Evolutionary conservation across 768 basidiomycete species (phyloP).

Genomic region (Naganishia vishniacii): DNA sequence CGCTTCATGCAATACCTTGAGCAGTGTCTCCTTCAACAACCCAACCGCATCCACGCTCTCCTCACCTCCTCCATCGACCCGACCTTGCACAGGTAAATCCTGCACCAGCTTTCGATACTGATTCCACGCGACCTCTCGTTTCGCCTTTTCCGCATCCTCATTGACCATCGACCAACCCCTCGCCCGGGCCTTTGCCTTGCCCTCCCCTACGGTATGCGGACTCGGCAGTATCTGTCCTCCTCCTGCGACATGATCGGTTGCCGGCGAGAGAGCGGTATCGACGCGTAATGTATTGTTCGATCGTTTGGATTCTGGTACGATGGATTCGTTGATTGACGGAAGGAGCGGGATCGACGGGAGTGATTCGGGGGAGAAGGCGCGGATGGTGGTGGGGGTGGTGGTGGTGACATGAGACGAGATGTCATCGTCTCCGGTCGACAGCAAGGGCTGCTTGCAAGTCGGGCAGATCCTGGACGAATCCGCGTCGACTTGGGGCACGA

Average conservation of each 20-base stretch:
- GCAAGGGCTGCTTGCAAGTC: slow-evolving; percentile 4
- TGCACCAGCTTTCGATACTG: slow-evolving; percentile 9
- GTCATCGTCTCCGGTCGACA: neutral
- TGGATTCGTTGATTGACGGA: neutral
- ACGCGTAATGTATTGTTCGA: neutral
- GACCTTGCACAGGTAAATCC: neutral
- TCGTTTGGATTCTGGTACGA: neutral
- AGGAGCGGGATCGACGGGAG: slow-evolving; percentile 1
- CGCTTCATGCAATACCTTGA: slow-evolving; percentile 18
- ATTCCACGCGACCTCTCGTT: neutral
- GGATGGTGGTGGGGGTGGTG: neutral
- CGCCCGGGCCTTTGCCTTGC: slow-evolving; percentile 10
- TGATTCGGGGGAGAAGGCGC: slow-evolving; percentile 11
- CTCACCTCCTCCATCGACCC: neutral
- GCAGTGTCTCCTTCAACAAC: slow-evolving; percentile 21
- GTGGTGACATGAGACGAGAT: too few relatives aligned
- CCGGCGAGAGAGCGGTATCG: neutral
- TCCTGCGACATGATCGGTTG: neutral
- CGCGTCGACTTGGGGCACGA: neutral
- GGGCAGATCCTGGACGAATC: neutral
- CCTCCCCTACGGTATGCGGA: slow-evolving; percentile 16
- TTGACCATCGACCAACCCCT: slow-evolving; percentile 10
- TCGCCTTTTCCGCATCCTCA: slow-evolving; percentile 18
- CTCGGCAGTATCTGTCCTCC: neutral
- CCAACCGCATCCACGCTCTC: neutral